A percentile compares a stretch with the other conserved stretches of the same genome.
These are phyloP conservation scores for Fonsecaea multimorphosa DNA, from an alignment of 2,329 filamentous ascomycete genomes.

Conservation along the genomic window DNA sequence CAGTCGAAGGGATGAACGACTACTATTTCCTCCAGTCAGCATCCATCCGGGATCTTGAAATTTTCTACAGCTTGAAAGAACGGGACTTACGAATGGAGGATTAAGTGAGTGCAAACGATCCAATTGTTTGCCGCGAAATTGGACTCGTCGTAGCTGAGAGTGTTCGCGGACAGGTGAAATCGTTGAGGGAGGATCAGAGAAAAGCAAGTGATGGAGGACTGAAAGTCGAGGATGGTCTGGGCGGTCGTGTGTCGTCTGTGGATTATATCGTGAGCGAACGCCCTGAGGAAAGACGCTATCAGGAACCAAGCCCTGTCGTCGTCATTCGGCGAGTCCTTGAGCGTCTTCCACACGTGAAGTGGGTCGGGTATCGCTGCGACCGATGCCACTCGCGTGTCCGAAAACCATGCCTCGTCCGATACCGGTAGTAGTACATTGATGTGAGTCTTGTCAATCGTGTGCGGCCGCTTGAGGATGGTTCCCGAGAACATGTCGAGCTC, in stretches of 20 bases:
- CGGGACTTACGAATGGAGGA: slow-evolving; percentile 1
- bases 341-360: slow-evolving; percentile 3
- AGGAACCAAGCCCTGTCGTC: slow-evolving; percentile 18
- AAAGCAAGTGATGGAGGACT: slow-evolving; percentile 8
- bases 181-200: slow-evolving; percentile 8
- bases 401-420: slow-evolving; percentile 19
- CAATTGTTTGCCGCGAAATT: slow-evolving; percentile 4
- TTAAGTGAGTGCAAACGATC: slow-evolving; percentile 9
- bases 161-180: neutral
- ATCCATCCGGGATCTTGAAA: neutral
- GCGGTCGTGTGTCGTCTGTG: neutral
- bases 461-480: neutral
- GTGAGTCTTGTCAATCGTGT: slow-evolving; percentile 6
- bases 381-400: slow-evolving; percentile 3
- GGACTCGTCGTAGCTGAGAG: neutral
- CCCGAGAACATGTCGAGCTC: slow-evolving; percentile 21
- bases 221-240: slow-evolving; percentile 1
- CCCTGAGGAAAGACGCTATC: neutral
- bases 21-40: neutral
- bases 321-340: slow-evolving; percentile 12
- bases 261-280: slow-evolving; percentile 9
- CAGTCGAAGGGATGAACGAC: slow-evolving; percentile 2
- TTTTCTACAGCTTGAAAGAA: neutral
- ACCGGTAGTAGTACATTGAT: slow-evolving; percentile 11
- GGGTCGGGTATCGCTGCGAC: neutral